These are phyloP conservation scores for Chrysochromulina tobinii DNA, from an alignment of 78 protist genomes.

Conservation along the genomic window DNA sequence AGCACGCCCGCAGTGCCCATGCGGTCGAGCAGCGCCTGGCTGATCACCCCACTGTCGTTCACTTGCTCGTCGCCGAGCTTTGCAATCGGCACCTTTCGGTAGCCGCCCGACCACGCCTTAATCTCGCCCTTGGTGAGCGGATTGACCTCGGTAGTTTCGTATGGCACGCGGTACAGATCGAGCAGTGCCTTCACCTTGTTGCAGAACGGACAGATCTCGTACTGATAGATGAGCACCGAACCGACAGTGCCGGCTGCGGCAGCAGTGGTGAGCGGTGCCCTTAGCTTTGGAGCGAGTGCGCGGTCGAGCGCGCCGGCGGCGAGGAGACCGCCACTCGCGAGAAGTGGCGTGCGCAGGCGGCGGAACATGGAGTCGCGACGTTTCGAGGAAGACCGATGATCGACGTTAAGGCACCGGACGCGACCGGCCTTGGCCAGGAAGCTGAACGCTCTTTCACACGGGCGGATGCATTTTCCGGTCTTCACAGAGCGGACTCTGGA, in stretches of 20 bases:
- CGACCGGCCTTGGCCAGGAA: too few species aligned
- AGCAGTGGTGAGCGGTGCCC: neutral
- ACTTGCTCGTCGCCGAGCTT: neutral
- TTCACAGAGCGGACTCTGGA: too few species aligned
- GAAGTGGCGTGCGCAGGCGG: neutral
- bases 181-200: constrained; percentile 5
- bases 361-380: neutral
- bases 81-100: neutral
- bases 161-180: neutral
- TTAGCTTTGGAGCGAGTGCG: neutral
- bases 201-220: constrained; percentile 18
- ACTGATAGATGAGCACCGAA: neutral
- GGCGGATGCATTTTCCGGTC: too few species aligned
- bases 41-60: neutral
- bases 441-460: too few species aligned
- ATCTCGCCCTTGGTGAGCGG: neutral
- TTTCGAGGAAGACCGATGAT: too few species aligned
- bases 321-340: neutral
- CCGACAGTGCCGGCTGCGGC: neutral
- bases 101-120: neutral
- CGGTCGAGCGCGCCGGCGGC: neutral
- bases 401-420: too few species aligned
- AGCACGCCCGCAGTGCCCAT: neutral
- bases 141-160: neutral
- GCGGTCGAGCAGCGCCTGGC: neutral